phyloP scores from a whole-genome alignment of 805 yeast genomes.

The Yarrowia sp. region DNA sequence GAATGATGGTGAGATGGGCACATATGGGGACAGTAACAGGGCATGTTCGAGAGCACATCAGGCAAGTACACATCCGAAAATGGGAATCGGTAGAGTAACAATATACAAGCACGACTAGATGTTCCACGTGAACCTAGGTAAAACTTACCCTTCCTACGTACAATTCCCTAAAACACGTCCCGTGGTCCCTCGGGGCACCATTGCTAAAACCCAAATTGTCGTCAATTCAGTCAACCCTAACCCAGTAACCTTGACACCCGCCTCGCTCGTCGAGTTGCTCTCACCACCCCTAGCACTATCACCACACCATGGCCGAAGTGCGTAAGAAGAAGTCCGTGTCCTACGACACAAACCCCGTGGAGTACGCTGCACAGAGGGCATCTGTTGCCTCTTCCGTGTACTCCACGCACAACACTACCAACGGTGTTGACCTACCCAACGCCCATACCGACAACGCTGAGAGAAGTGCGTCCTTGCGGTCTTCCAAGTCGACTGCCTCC shows the following conservation, averaged over 20 bases:
- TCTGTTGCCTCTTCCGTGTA: slow-evolving; percentile 31
- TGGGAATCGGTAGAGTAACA: neutral
- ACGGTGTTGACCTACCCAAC: slow-evolving; percentile 38
- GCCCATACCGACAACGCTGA: slow-evolving; percentile 31
- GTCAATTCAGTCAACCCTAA: slow-evolving; percentile 16
- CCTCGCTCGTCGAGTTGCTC: slow-evolving; percentile 38
- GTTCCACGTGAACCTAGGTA: slow-evolving; percentile 5
- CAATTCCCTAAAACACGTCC: slow-evolving; percentile 34
- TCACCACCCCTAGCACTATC: slow-evolving; percentile 34
- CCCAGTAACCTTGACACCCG: slow-evolving; percentile 38
- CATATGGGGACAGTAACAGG: slow-evolving; percentile 14
- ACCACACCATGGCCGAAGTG: slow-evolving; percentile 40
- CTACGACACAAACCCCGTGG: slow-evolving; percentile 35
- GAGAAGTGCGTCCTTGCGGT: slow-evolving; percentile 33
- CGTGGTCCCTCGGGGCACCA: slow-evolving; percentile 34
- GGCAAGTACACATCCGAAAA: neutral
- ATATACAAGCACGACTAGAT: neutral
- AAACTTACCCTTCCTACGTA: neutral
- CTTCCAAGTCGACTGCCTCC: slow-evolving; percentile 35
- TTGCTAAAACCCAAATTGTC: slow-evolving; percentile 22
- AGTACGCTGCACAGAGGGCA: slow-evolving; percentile 37
- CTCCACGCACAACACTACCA: slow-evolving; percentile 39
- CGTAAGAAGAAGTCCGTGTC: slow-evolving; percentile 39
- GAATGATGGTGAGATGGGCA: slow-evolving; percentile 25
- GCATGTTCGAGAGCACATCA: slow-evolving; percentile 3